Percentiles rank a stretch among this genome's conserved stretches.
Conservation (phyloP, 2,329 filamentous ascomycete genomes). For the Aureobasidium sp. region DNA sequence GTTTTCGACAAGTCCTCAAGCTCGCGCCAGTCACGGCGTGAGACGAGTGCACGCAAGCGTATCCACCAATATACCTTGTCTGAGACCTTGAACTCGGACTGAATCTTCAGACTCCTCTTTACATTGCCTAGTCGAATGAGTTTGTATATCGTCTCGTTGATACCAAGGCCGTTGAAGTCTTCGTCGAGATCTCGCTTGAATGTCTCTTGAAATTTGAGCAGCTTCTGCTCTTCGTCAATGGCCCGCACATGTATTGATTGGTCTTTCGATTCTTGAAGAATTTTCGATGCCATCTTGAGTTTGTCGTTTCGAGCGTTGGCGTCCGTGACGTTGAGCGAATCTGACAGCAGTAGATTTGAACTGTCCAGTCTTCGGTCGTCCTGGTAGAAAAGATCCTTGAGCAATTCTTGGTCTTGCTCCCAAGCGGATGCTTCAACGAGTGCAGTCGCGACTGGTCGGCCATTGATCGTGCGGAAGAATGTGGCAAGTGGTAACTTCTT, state of each 20-base stretch:
- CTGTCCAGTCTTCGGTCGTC: slow-evolving; percentile 86
- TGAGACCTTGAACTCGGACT: slow-evolving; percentile 84
- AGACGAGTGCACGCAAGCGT: slow-evolving; percentile 77
- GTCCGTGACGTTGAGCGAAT: slow-evolving; percentile 67
- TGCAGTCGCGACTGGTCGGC: slow-evolving; percentile 73
- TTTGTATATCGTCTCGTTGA: slow-evolving; percentile 89
- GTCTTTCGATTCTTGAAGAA: slow-evolving; percentile 78
- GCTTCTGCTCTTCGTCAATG: slow-evolving; percentile 67
- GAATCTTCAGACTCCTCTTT: slow-evolving; percentile 77
- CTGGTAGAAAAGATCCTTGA: slow-evolving; percentile 97
- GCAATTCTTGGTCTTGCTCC: slow-evolving; percentile 67
- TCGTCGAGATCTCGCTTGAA: slow-evolving; percentile 70
- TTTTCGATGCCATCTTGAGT: slow-evolving; percentile 72
- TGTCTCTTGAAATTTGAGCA: slow-evolving; percentile 77
- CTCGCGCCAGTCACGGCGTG: slow-evolving; percentile 84
- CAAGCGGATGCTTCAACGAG: slow-evolving; percentile 78
- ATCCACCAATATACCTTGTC: slow-evolving; percentile 87
- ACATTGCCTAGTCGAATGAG: slow-evolving; percentile 73
- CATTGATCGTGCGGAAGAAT: slow-evolving; percentile 89
- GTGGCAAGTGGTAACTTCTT: slow-evolving; percentile 81
- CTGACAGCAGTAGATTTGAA: slow-evolving; percentile 74
- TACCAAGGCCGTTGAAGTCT: slow-evolving; percentile 66
- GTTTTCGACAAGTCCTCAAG: slow-evolving; percentile 73
- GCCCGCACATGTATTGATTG: slow-evolving; percentile 62
- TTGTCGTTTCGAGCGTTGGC: slow-evolving; percentile 69